phyloP scores from a whole-genome alignment of 768 basidiomycete species.

The Suillus alpinus region DNA sequence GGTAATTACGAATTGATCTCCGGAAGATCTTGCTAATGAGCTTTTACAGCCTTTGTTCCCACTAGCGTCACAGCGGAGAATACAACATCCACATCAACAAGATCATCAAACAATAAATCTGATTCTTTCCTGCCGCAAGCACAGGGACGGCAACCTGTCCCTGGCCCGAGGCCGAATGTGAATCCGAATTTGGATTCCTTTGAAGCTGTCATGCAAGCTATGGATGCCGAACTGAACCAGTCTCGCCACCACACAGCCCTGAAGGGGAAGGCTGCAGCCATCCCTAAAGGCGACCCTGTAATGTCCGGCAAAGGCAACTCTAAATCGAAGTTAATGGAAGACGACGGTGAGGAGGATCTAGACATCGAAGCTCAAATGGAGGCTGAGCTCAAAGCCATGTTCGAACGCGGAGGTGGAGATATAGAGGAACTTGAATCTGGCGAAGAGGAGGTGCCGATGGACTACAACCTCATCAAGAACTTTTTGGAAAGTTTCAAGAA shows the following conservation, averaged over 20 bases:
- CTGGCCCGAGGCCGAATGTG: slow-evolving; percentile 39
- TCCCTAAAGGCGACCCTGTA: slow-evolving; percentile 15
- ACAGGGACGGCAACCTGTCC: slow-evolving; percentile 18
- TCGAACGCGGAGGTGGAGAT: slow-evolving; percentile 43
- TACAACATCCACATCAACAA: slow-evolving; percentile 6
- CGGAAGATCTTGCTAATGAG: background rate
- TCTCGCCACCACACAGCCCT: slow-evolving; percentile 31
- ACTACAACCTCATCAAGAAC: slow-evolving; percentile 94
- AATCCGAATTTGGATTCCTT: slow-evolving; percentile 87
- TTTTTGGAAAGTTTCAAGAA: slow-evolving; percentile 95
- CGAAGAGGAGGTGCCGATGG: slow-evolving; percentile 47
- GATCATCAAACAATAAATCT: background rate
- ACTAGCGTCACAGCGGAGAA: slow-evolving; percentile 14
- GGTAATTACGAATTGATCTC: slow-evolving; percentile 49
- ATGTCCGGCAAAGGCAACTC: slow-evolving; percentile 48
- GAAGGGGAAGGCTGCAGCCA: slow-evolving; percentile 14
- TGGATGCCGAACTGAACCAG: slow-evolving; percentile 79
- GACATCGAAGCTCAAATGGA: slow-evolving; percentile 90
- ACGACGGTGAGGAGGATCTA: slow-evolving; percentile 47
- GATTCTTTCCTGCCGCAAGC: slow-evolving; percentile 1
- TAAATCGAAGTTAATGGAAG: slow-evolving; percentile 28
- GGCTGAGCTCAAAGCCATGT: slow-evolving; percentile 67
- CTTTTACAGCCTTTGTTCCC: slow-evolving; percentile 57
- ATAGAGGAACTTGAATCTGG: slow-evolving; percentile 53
- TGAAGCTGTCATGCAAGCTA: slow-evolving; percentile 93